Conservation (phyloP, 306 rosid genomes). For the Myrica gale region DNA sequence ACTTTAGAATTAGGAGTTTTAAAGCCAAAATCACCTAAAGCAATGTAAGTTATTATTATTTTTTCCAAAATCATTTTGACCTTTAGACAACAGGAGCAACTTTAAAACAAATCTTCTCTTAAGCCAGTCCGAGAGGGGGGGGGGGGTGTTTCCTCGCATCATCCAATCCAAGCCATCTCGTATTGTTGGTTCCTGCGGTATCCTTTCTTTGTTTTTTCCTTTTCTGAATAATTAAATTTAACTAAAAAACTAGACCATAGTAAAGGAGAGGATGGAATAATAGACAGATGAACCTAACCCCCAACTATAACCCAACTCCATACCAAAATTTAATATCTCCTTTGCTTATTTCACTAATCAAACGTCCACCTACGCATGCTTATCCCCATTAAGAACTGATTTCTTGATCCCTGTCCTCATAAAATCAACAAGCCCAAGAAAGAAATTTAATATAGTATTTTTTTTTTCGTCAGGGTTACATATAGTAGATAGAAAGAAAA, state of each 20-base stretch:
- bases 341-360: slow-evolving; percentile 12
- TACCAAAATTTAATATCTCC: slow-evolving; percentile 20
- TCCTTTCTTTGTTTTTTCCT: neutral
- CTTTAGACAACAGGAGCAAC: too few relatives aligned
- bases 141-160: neutral
- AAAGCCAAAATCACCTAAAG: too few relatives aligned
- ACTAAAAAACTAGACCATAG: neutral
- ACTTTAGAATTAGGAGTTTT: too few relatives aligned
- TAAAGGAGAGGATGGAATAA: slow-evolving; percentile 26
- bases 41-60: too few relatives aligned
- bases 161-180: neutral
- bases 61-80: too few relatives aligned
- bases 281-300: slow-evolving; percentile 40
- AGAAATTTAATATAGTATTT: too few relatives aligned
- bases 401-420: neutral
- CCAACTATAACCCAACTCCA: slow-evolving; percentile 44
- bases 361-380: slow-evolving; percentile 5
- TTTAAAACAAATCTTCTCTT: too few relatives aligned
- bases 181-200: neutral
- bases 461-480: too few relatives aligned
- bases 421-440: neutral
- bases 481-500: too few relatives aligned
- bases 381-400: neutral
- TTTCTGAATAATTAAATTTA: slow-evolving; percentile 3
- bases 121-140: too few relatives aligned